phyloP scores from a whole-genome alignment of 2,329 filamentous ascomycete genomes.

The Aspergillus sclerotialis region DNA sequence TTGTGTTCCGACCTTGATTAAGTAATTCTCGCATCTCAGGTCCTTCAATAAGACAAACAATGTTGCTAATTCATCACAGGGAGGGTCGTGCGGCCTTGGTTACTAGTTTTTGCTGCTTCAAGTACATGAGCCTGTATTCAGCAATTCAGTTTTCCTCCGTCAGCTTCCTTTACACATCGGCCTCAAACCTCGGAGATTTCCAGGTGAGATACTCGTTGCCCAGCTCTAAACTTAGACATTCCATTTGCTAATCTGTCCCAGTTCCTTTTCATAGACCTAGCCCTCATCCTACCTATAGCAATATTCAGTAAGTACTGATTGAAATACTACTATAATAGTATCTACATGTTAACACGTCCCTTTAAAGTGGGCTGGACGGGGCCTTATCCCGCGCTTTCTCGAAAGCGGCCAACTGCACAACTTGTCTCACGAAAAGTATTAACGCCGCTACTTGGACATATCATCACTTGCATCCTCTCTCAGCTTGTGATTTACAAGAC shows the following conservation, averaged over 20 bases:
- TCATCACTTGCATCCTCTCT: constrained; percentile 68
- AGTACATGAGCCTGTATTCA: constrained; percentile 98
- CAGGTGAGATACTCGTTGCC: constrained; percentile 49
- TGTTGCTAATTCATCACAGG: constrained; percentile 37
- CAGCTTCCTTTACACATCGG: constrained; percentile 89
- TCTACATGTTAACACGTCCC: neutral
- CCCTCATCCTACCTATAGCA: constrained; percentile 88
- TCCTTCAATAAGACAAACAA: neutral
- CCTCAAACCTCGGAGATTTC: constrained; percentile 92
- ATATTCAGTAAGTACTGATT: constrained; percentile 68
- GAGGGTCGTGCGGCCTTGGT: constrained; percentile 91
- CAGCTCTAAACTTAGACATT: too few relatives aligned
- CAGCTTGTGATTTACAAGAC: constrained; percentile 68
- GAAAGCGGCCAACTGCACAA: constrained; percentile 84
- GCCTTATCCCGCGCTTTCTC: constrained; percentile 67
- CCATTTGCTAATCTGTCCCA: constrained; percentile 20
- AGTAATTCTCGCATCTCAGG: constrained; percentile 50
- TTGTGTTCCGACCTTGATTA: constrained; percentile 87
- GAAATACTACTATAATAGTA: too few relatives aligned
- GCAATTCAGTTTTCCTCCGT: constrained; percentile 99
- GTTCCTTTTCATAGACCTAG: constrained; percentile 91
- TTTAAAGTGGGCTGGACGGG: constrained; percentile 82
- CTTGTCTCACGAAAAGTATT: constrained; percentile 90
- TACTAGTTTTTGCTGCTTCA: constrained; percentile 99
- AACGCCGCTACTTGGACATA: constrained; percentile 81